Conservation (phyloP, 2,329 filamentous ascomycete genomes). For the Nigrospora osmanthi region DNA sequence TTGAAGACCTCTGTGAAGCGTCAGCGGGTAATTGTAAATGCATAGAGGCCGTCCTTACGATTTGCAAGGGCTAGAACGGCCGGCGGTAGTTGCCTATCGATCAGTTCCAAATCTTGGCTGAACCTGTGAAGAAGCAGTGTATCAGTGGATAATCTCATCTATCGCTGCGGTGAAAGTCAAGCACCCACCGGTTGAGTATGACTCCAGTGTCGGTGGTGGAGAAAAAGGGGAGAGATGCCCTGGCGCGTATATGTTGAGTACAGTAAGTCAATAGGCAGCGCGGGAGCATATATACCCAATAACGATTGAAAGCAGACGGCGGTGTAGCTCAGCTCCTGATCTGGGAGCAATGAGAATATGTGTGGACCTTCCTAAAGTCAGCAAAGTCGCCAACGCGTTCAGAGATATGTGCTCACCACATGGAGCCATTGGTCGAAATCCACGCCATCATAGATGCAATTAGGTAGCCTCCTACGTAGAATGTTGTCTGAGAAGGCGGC, state of each 20-base stretch:
- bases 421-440: slow-evolving; percentile 20
- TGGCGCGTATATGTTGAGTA: slow-evolving; percentile 7
- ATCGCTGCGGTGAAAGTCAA: background rate
- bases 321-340: slow-evolving; percentile 24
- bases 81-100: slow-evolving; percentile 31
- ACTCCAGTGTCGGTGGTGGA: slow-evolving; percentile 29
- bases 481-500: slow-evolving; percentile 7
- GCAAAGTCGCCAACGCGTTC: background rate
- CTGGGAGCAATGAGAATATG: slow-evolving; percentile 18
- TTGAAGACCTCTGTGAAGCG: slow-evolving; percentile 28
- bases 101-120: slow-evolving; percentile 32
- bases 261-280: no score
- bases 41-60: slow-evolving; percentile 20
- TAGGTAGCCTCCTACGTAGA: slow-evolving; percentile 27
- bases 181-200: slow-evolving; percentile 27
- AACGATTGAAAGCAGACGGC: slow-evolving; percentile 21
- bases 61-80: slow-evolving; percentile 22
- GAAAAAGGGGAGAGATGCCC: slow-evolving; percentile 31
- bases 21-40: slow-evolving; percentile 9
- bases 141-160: no score
- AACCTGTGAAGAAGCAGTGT: slow-evolving; percentile 18
- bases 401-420: background rate
- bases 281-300: slow-evolving; percentile 4
- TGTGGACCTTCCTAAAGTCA: background rate
- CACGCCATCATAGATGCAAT: slow-evolving; percentile 25